Base-by-base conservation (phyloP, 2,329 filamentous ascomycete species). In the Beauveria caledonica region DNA sequence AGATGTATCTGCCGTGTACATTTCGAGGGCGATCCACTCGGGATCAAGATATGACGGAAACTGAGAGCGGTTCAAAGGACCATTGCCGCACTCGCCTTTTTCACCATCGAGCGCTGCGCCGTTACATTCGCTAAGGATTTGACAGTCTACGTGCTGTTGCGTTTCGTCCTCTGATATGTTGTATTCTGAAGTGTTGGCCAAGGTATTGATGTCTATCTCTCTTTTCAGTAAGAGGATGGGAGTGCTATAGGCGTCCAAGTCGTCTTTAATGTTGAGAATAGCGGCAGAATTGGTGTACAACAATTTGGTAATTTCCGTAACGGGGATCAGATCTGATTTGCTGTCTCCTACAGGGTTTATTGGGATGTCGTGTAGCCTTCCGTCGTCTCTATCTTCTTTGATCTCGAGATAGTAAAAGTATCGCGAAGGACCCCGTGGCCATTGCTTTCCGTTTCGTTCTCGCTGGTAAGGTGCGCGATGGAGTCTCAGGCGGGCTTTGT, bases 251-350 rank as follows among this genome's bases (percentile, higher is more conserved):
- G 58, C 86, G 15, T 86, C 86, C 9, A 74, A 70, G 4, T 74
- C 73, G 23, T 73, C 74, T 17, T 78, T 77, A 60, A 97, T 92
- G 63, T 96, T 96, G 27, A 97, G 78, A 10, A 97, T 90, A 66
- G 90, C 90, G 19, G 92, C 92, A 0, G 90, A 95, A 65, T 96
- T 90, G 1, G 92, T 91, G 68, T 96, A 97, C 73, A 96, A 96
- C 36, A 96, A 90, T 69, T 95, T 96, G 6, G 91, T 89, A 5
- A 96, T 82, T 67, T 85, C 77, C 39, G 77, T 72, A 4, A 83
- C 73, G 0, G 80, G 80, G n/a, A 85, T 76, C 0, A 73, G 74
- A 62, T 85, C 83, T 42, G 77, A 73, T 56, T 85, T 77, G 3
- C 80, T 80, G 17, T 78, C 76, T 10, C 69, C 70, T 4, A 62